These are phyloP conservation scores for Lolium rigidum DNA, from an alignment of 176 grass and related monocot genomes.

Conservation along the genomic window DNA sequence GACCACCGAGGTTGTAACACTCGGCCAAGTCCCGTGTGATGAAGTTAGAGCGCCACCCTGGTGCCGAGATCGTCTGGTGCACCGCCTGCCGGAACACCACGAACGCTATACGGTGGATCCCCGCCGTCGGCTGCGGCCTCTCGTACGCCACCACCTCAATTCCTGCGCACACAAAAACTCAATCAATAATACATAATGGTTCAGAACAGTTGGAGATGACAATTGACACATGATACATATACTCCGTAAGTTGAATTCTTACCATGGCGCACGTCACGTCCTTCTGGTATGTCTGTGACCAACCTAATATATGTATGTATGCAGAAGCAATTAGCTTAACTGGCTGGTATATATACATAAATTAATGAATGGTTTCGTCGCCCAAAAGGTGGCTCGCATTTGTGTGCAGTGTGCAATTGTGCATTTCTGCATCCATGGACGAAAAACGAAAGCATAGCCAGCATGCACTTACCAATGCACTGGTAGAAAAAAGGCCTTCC, in stretches of 20 bases:
- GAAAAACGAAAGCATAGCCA: no score
- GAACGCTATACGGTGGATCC: slow-evolving; percentile 70
- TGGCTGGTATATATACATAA: not conserved
- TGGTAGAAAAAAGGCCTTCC: no score
- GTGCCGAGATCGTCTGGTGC: slow-evolving; percentile 54
- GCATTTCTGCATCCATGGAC: no score
- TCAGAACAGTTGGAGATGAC: not conserved
- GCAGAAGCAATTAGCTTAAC: not conserved
- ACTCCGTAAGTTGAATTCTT: not conserved
- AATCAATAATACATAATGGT: not conserved
- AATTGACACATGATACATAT: not conserved
- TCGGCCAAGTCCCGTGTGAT: slow-evolving; percentile 58
- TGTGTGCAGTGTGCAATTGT: no score
- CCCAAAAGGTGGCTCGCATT: no score
- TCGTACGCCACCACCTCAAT: slow-evolving; percentile 56
- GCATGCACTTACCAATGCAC: no score
- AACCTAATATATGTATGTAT: slow-evolving; percentile 47
- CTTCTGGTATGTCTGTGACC: slow-evolving; percentile 80
- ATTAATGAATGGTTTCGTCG: not conserved
- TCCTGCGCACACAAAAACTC: slow-evolving; percentile 26
- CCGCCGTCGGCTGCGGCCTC: slow-evolving; percentile 47
- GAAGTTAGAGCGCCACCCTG: slow-evolving; percentile 73
- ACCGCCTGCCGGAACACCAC: slow-evolving; percentile 55
- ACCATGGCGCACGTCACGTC: slow-evolving; percentile 59
- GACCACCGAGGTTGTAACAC: slow-evolving; percentile 53